phyloP scores from a whole-genome alignment of 1,284 basidiomycete species.

The Apiotrichum gracile region DNA sequence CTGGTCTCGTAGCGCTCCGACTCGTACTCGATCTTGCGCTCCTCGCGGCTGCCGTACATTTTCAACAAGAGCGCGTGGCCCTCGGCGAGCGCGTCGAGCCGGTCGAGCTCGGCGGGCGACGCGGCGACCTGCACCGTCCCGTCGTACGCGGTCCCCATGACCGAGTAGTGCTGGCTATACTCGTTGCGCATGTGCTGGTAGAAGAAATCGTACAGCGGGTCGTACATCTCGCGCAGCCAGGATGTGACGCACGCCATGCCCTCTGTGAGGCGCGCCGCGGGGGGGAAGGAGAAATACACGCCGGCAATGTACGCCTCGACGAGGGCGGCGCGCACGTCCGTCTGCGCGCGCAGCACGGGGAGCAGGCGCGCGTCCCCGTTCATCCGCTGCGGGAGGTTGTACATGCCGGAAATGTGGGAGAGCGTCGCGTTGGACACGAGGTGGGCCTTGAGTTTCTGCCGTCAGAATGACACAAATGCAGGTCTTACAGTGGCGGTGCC shows the following conservation, averaged over 20 bases:
- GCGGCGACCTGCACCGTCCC: constrained; percentile 21
- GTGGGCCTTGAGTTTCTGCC: constrained; percentile 42
- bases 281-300: constrained; percentile 34
- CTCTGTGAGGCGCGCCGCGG: constrained; percentile 15
- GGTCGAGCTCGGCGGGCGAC: constrained; percentile 21
- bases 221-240: constrained; percentile 43
- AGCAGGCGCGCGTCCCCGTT: constrained; percentile 28
- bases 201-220: constrained; percentile 41
- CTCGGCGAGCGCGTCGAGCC: constrained; percentile 19
- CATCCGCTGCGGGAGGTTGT: constrained; percentile 35
- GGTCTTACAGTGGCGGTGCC: constrained; percentile 40
- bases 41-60: constrained; percentile 18
- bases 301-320: constrained; percentile 44
- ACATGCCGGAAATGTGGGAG: constrained; percentile 38
- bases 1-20: constrained; percentile 28
- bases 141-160: constrained; percentile 19
- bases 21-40: constrained; percentile 22
- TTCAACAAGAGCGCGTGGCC: constrained; percentile 31
- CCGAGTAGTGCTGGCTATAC: constrained; percentile 26
- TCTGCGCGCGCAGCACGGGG: constrained; percentile 33
- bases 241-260: constrained; percentile 25
- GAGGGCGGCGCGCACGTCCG: constrained; percentile 41
- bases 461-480: background rate
- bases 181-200: constrained; percentile 34
- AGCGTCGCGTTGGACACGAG: constrained; percentile 43